Conservation (phyloP, 2,329 filamentous ascomycete genomes). For the Alternaria burnsii region DNA sequence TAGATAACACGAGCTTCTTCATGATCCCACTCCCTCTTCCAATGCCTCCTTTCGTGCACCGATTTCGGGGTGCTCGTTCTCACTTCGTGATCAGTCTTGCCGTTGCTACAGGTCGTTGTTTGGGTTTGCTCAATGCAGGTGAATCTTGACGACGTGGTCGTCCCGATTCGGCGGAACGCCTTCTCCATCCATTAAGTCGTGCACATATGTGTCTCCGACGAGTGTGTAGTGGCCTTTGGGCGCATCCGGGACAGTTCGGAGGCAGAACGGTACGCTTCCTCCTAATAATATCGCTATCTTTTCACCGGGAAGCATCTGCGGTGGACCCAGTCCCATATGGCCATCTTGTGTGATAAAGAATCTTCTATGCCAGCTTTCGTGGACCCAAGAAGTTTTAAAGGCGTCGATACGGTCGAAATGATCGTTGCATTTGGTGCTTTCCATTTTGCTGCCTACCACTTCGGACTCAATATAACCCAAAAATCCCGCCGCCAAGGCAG, state of each 20-base stretch:
- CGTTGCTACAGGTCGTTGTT: background rate
- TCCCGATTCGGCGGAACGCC: background rate
- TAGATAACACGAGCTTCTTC: background rate
- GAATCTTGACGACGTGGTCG: background rate
- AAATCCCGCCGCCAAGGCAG: too few relatives aligned
- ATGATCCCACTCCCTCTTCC: background rate
- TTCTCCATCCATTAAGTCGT: constrained; percentile 32
- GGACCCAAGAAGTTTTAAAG: too few relatives aligned
- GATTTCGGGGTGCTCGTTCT: background rate
- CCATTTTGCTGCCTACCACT: too few relatives aligned
- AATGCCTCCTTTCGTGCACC: background rate
- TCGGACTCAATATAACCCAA: too few relatives aligned
- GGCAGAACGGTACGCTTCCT: constrained; percentile 26
- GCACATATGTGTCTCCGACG: constrained; percentile 25
- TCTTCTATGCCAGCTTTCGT: too few relatives aligned
- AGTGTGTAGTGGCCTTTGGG: background rate
- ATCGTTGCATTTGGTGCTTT: too few relatives aligned
- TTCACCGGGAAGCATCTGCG: constrained; percentile 14
- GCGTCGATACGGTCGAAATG: too few relatives aligned
- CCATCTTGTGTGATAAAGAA: too few relatives aligned
- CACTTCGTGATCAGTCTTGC: background rate
- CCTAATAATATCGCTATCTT: constrained; percentile 25
- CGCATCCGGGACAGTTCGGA: background rate
- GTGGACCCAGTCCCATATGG: too few relatives aligned
- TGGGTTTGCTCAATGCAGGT: background rate